Base-by-base conservation (phyloP, 1,284 basidiomycete genomes). In the Hemileia vastatrix region DNA sequence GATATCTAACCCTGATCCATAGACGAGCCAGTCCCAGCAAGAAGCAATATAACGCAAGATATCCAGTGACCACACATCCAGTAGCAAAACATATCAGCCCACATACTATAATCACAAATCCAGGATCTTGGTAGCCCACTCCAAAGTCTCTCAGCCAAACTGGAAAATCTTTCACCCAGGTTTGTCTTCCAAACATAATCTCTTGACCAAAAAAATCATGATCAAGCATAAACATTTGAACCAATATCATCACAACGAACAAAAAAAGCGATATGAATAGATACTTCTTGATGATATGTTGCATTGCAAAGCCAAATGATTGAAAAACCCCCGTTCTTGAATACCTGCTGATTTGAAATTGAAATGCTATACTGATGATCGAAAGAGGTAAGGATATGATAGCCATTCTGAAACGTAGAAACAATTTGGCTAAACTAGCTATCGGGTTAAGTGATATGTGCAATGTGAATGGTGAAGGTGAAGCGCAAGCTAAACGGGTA, bases 381-480 rank as follows among this genome's bases (percentile, higher is more conserved):
- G 84, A 88, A 1, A 85, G 75, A 0, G 82, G 78, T 87, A 89
- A 93, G 24, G 81, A 81, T 1, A 85, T 74, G 0, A 85, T 70
- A 0, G 83, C 84, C 32, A 83, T 84, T 54, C 85, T 82, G 74
- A 88, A 90, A n/a, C 90, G 80, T 9, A 83, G 77, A 2, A 83
- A 82, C 74, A 82, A 81, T 53, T 88, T 80, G 3, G 87, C 87
- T 6, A 86, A 64, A 1, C 83, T 85, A 59, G 66, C 27, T 45
- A 52, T 6, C 64, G 75, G 66, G 6, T 85, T 73, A 67, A 85
- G 90, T 0, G 90, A 88, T 0, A 64, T 3, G 79, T 77, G 1
- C 80, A 73, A 73, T 93, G 90, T 0, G 84, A 82, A 71, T 92
- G 90, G 1, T 91, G 77, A 11, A 83, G 78, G 18, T 84, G 76